These are phyloP conservation scores for Geotrichum cucujoidarum DNA, from an alignment of 1,139 yeast genomes.

Conservation along the genomic window DNA sequence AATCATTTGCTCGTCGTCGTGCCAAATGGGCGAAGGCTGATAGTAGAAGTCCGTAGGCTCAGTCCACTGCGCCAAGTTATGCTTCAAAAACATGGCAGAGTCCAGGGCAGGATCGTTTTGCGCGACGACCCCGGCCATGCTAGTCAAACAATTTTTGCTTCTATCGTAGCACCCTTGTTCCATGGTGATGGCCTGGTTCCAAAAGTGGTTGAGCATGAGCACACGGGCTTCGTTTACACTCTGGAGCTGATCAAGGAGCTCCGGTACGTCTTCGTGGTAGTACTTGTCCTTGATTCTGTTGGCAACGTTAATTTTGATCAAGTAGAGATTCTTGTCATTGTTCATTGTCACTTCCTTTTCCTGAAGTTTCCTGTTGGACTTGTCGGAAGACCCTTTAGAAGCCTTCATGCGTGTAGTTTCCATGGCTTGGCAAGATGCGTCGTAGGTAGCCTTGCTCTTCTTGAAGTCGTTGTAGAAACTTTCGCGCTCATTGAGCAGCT, in stretches of 20 bases:
- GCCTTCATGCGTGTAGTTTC: conserved; percentile 74
- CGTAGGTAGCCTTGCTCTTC: conserved; percentile 71
- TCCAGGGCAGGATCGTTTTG: conserved; percentile 75
- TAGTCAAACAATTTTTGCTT: conserved; percentile 49
- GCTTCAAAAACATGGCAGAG: conserved; percentile 88
- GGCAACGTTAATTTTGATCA: conserved; percentile 75
- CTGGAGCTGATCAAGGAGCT: conserved; percentile 78
- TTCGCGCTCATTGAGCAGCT: conserved; percentile 54
- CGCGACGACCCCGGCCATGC: conserved; percentile 53
- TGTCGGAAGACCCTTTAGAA: conserved; percentile 53
- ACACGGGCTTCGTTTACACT: conserved; percentile 79
- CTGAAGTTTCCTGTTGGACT: conserved; percentile 51
- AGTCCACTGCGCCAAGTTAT: conserved; percentile 68
- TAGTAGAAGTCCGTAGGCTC: conserved; percentile 85
- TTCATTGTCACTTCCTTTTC: conserved; percentile 80
- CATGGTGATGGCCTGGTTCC: conserved; percentile 57
- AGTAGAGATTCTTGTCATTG: conserved; percentile 72
- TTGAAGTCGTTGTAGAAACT: conserved; percentile 60
- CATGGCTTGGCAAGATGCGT: conserved; percentile 70
- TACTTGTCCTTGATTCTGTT: conserved; percentile 90
- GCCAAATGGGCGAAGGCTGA: conserved; percentile 93
- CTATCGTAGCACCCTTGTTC: conserved; percentile 58
- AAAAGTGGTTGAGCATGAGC: conserved; percentile 61
- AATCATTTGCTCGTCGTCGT: conserved; percentile 81
- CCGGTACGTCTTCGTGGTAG: conserved; percentile 91